A percentile compares a stretch with the other conserved stretches of the same genome.
Evolutionary conservation across 2,329 filamentous ascomycete genomes (phyloP).

Genomic region (Chaetomium strumarium): DNA sequence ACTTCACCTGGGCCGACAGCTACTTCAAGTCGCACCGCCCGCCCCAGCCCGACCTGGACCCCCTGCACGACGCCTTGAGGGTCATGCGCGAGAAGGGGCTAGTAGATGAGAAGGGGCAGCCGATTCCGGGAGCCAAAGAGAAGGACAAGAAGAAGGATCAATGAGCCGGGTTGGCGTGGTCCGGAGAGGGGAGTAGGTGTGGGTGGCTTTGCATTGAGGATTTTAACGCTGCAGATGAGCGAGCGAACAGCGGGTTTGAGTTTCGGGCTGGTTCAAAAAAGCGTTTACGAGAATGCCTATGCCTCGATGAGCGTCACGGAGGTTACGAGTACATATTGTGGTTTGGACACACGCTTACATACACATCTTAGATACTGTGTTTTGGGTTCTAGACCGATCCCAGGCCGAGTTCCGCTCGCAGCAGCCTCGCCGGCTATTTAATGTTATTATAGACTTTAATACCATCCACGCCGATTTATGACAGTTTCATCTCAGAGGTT

Average conservation of each 20-base stretch:
- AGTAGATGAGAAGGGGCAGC: conserved; percentile 39
- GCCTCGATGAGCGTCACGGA: background rate
- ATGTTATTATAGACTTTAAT: conserved; percentile 8
- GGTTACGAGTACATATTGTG: background rate
- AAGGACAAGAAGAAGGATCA: conserved; percentile 14
- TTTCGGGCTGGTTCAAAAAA: too few relatives aligned
- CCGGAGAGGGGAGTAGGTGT: background rate
- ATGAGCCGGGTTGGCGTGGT: background rate
- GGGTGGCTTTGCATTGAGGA: background rate
- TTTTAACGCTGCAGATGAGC: too few relatives aligned
- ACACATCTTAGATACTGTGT: background rate
- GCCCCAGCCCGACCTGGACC: conserved; percentile 39
- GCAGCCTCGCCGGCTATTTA: background rate
- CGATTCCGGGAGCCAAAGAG: conserved; percentile 29
- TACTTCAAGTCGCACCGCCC: conserved; percentile 40
- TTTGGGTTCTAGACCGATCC: background rate
- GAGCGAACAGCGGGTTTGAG: too few relatives aligned
- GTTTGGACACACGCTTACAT: background rate
- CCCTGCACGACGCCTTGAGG: conserved; percentile 38
- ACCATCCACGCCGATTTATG: conserved; percentile 5
- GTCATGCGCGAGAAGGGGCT: conserved; percentile 41
- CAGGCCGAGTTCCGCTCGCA: background rate
- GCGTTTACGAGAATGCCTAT: background rate
- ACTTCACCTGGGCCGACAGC: conserved; percentile 43
- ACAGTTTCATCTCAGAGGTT: background rate